These are phyloP conservation scores for Trichoderma simmonsii DNA, from an alignment of 2,329 filamentous ascomycete genomes.

Conservation along the genomic window DNA sequence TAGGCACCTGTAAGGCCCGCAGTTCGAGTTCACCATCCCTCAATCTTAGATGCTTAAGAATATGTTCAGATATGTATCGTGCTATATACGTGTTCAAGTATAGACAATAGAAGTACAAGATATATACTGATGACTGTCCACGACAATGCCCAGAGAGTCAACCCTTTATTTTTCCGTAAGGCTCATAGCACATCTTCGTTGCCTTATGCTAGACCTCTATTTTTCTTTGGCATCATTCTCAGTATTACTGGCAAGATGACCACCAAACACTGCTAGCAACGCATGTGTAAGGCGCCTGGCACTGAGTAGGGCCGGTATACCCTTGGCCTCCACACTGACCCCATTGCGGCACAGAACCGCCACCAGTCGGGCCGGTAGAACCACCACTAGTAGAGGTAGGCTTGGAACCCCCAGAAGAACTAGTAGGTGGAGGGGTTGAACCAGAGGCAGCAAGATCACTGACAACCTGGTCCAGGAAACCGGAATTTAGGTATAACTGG, in stretches of 20 bases:
- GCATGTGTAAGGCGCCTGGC: constrained; percentile 22
- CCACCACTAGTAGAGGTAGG: not conserved
- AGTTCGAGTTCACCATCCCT: not conserved
- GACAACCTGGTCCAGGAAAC: constrained; percentile 49
- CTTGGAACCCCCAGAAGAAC: not conserved
- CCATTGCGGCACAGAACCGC: constrained; percentile 23
- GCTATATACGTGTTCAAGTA: not conserved
- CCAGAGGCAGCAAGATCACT: constrained; percentile 28
- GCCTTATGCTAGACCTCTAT: not conserved
- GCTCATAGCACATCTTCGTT: not conserved
- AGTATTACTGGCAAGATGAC: not conserved
- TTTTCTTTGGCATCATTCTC: not conserved
- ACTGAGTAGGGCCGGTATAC: constrained; percentile 24
- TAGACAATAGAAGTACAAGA: not conserved
- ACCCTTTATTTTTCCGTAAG: not conserved
- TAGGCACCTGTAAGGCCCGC: not conserved
- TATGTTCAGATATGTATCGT: not conserved
- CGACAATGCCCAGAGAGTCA: not conserved
- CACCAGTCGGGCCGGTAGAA: constrained; percentile 16
- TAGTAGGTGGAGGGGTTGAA: not conserved
- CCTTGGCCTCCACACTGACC: constrained; percentile 28
- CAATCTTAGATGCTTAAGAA: not conserved
- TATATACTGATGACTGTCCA: not conserved
- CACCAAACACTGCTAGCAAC: not conserved
- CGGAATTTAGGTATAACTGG: constrained; percentile 55